These are phyloP conservation scores for Vigna mungo DNA, from an alignment of 306 rosid species.

Conservation along the genomic window DNA sequence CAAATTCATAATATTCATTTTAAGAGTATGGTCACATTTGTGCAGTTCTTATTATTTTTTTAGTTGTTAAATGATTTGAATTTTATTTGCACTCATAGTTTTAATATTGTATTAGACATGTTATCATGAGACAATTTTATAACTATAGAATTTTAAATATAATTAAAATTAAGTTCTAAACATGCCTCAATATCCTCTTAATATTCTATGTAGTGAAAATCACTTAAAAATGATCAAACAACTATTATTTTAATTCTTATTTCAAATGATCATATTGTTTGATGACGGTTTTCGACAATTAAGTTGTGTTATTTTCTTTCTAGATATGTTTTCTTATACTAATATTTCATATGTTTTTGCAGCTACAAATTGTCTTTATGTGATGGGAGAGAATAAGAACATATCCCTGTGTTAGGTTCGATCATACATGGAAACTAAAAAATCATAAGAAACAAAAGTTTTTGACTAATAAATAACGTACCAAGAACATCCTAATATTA, in stretches of 20 bases:
- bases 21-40: too few species aligned
- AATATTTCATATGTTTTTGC: neutral
- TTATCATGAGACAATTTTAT: too few species aligned
- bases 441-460: neutral
- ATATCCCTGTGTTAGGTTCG: neutral
- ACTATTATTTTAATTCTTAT: neutral
- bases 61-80: too few species aligned
- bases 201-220: too few species aligned
- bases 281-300: neutral
- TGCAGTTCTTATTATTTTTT: too few species aligned
- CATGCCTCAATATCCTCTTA: too few species aligned
- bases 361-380: neutral
- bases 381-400: neutral
- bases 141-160: too few species aligned
- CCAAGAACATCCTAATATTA: neutral
- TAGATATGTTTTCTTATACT: neutral
- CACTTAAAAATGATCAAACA: too few species aligned
- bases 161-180: too few species aligned
- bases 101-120: too few species aligned
- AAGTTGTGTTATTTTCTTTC: neutral
- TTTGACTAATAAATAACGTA: neutral
- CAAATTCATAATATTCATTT: too few species aligned
- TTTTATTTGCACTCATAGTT: too few species aligned
- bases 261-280: neutral
- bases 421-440: neutral